Evolutionary conservation across 106 monocot genomes (phyloP).

Genomic region (Allium cepa): DNA sequence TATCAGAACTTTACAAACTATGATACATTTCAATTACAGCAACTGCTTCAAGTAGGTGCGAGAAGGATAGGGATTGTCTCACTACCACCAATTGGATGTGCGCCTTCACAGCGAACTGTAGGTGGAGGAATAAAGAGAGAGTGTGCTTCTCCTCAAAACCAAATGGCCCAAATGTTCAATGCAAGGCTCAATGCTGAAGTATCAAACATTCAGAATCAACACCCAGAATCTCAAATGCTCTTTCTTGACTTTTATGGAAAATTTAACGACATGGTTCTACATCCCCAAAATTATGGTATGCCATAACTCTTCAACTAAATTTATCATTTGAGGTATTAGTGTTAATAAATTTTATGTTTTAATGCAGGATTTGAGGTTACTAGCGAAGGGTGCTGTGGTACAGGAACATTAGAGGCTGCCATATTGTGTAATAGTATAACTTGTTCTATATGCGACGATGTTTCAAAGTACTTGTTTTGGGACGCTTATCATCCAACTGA

Average conservation of each 20-base stretch:
- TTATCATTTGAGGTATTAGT: neutral
- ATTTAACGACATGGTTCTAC: neutral
- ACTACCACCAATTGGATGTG: conserved; percentile 43
- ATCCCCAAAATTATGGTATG: neutral
- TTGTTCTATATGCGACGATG: conserved; percentile 16
- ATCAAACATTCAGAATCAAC: neutral
- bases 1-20: too few species aligned
- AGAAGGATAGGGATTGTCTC: conserved; percentile 25
- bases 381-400: conserved; percentile 36
- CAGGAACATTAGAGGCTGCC: conserved; percentile 19
- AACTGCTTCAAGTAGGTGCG: conserved; percentile 16
- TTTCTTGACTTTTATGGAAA: neutral
- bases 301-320: neutral
- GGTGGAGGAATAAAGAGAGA: conserved; percentile 17
- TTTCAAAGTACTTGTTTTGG: conserved; percentile 34
- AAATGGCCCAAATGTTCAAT: neutral
- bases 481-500: conserved; percentile 33
- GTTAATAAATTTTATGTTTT: neutral
- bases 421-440: conserved; percentile 27
- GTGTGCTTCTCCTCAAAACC: conserved; percentile 7
- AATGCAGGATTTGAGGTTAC: conserved; percentile 30
- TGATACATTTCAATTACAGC: neutral
- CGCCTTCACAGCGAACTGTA: conserved; percentile 34
- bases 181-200: neutral
- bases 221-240: neutral